Base-by-base conservation (phyloP, 2,329 filamentous ascomycete genomes). In the Colletotrichum tamarilloi region DNA sequence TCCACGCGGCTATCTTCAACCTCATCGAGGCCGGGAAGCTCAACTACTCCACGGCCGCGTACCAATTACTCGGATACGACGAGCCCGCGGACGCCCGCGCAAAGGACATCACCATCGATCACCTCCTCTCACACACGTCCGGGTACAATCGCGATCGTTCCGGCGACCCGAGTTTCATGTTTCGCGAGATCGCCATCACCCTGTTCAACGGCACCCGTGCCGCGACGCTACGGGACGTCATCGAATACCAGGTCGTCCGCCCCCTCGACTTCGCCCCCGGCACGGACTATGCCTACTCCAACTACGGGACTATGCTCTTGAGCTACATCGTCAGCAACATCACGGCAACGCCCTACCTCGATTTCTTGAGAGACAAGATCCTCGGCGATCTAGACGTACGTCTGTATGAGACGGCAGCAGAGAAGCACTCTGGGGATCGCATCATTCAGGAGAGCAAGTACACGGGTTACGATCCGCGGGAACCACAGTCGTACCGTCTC, bases 251-350 rank as follows among this genome's bases (percentile, higher is more conserved):
- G 55, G 19, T 73, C 22, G 35, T 16, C 14, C 30, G 57, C 30
- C 64, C 73, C 3, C 71, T 76, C 24, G 75, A 74, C 58, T 75
- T 65, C 49, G 58, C 42, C 12, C 73, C 74, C 0, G 66, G 67
- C 1, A 16, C 53, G 6, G 22, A 59, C 3, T 38, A 35, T 14
- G 26, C 35, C n/a, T 75, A 75, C 67, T 74, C 73, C 9, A 76
- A 76, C 55, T 75, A 76, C 42, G 72, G 72, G 9, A 57, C 58
- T 2, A 74, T 74, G 72, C 52, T 74, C 16, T 22, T 70, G 4
- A 63, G 67, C 62, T 74, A 76, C 67, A 52, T 76, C 52, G 63
- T 76, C 3, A 55, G 49, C 49, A 68, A 76, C 63, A 35, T 76
- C 22, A 73, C 75, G 11, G 57, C 38, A 1, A 59, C 56, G 3